Evolutionary conservation across 2,329 filamentous ascomycete species (phyloP).

Genomic region (Calonectria hongkongensis): DNA sequence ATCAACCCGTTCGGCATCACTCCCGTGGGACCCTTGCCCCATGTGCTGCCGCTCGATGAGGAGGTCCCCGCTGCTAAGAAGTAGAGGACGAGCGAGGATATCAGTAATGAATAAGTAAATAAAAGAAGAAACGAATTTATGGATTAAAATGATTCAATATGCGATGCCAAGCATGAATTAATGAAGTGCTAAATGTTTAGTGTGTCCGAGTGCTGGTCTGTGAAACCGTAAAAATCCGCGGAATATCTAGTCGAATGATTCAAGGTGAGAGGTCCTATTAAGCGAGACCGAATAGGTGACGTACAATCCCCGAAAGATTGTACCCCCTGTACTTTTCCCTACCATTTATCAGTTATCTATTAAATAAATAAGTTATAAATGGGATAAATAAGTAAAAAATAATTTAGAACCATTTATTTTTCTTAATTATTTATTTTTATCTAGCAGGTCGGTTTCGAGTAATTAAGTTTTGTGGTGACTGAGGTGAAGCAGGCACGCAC

Average conservation of each 20-base stretch:
- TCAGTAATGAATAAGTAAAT: background rate
- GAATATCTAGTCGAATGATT: background rate
- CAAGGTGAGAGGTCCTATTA: background rate
- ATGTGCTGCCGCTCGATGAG: slow-evolving; percentile 85
- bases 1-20: slow-evolving; percentile 85
- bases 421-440: no score
- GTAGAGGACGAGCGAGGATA: background rate
- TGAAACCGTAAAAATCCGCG: slow-evolving; percentile 5
- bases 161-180: background rate
- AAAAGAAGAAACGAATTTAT: background rate
- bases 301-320: no score
- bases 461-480: no score
- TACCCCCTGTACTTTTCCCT: no score
- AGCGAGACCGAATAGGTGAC: background rate
- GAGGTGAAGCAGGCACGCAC: no score
- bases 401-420: no score
- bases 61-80: slow-evolving; percentile 78
- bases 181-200: background rate
- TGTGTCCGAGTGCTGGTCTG: background rate
- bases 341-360: no score
- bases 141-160: slow-evolving; percentile 13
- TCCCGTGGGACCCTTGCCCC: slow-evolving; percentile 87
- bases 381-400: no score
- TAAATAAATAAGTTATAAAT: no score
- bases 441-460: no score